Percentiles rank a stretch among this genome's conserved stretches.
Evolutionary conservation across 257 asterid genomes (phyloP).

Genomic region (Haberlea rhodopensis): DNA sequence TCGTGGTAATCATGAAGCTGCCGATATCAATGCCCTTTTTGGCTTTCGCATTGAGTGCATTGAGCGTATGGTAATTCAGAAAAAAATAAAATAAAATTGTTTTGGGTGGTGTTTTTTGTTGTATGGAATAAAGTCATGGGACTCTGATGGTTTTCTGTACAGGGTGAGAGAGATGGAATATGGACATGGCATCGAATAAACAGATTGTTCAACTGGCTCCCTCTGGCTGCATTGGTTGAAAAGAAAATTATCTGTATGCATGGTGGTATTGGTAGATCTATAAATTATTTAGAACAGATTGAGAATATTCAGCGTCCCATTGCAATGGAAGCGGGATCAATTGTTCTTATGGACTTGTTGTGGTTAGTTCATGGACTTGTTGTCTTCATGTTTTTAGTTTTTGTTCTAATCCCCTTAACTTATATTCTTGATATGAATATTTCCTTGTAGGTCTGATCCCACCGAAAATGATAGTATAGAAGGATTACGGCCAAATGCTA

Average conservation of each 20-base stretch:
- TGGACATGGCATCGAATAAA: constrained; percentile 98
- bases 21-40: too few species aligned
- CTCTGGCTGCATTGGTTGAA: constrained; percentile 93
- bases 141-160: constrained; percentile 32
- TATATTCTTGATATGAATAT: constrained; percentile 21
- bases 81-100: constrained; percentile 6
- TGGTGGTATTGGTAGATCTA: constrained; percentile 98
- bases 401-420: constrained; percentile 13
- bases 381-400: constrained; percentile 5
- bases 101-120: constrained; percentile 14
- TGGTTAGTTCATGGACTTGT: constrained; percentile 52
- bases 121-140: constrained; percentile 19
- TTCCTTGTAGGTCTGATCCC: constrained; percentile 84
- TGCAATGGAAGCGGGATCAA: constrained; percentile 96
- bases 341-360: constrained; percentile 91
- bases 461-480: constrained; percentile 99
- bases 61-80: constrained; percentile 91
- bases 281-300: constrained; percentile 90
- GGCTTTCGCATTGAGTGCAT: constrained; percentile 97
- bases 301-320: constrained; percentile 91
- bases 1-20: too few species aligned
- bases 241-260: constrained; percentile 95
- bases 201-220: constrained; percentile 97
- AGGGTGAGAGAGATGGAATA: constrained; percentile 99
- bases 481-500: constrained; percentile 95